These are phyloP conservation scores for Botrytis deweyae DNA, from an alignment of 2,329 filamentous ascomycete genomes.

Conservation along the genomic window DNA sequence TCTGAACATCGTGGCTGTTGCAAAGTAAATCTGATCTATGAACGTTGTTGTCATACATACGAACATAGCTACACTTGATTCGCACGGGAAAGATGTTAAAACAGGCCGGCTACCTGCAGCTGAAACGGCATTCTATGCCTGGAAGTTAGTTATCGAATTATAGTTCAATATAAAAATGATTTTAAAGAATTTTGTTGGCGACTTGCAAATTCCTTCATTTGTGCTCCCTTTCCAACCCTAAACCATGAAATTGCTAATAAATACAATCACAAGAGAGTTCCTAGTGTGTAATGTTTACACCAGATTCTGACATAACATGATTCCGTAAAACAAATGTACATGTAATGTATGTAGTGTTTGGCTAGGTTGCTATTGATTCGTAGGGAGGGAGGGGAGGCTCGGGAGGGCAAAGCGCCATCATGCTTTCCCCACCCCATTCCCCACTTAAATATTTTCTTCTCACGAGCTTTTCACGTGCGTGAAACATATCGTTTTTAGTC, in stretches of 20 bases:
- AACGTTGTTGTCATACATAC: not conserved
- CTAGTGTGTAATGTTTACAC: not conserved
- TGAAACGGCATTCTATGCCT: not conserved
- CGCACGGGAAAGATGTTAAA: not conserved
- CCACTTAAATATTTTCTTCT: slow-evolving; percentile 16
- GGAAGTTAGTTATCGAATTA: not conserved
- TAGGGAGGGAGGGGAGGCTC: too few relatives aligned
- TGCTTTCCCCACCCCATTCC: not conserved
- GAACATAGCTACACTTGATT: not conserved
- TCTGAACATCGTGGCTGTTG: not conserved
- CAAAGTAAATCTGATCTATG: not conserved
- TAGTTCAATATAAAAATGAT: not conserved
- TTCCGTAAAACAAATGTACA: not conserved
- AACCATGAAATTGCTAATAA: not conserved
- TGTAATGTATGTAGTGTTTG: not conserved
- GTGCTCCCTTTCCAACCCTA: not conserved
- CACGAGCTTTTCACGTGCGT: slow-evolving; percentile 18
- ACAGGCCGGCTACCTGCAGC: not conserved
- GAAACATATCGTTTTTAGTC: not conserved
- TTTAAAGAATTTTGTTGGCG: not conserved
- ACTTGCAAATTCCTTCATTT: not conserved
- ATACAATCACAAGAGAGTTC: not conserved
- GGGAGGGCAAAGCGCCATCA: not conserved
- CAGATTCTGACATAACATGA: not conserved
- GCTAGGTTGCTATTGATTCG: not conserved